Evolutionary conservation across 2,329 filamentous ascomycete genomes (phyloP), one percentile per base, ranked within the genome.

Genomic region (Fusarium nematophilum): DNA sequence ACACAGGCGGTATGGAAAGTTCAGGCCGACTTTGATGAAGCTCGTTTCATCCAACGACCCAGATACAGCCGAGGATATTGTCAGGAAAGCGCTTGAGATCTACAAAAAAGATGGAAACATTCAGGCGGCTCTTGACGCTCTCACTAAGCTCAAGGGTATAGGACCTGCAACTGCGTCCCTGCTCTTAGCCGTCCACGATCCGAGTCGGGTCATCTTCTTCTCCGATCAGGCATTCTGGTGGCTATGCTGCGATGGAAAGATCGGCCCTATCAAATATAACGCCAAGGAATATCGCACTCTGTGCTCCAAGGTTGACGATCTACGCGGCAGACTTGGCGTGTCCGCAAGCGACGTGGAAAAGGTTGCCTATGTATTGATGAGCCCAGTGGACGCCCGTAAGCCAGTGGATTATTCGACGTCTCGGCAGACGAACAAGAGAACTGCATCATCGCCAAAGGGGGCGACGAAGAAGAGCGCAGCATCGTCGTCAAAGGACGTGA

Each of bases 151-250:
- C n/a, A 88, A 81, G 60, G 91, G 91, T 27, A 86, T 96, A 58
- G 91, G 91, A 1, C 90, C 91, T 2, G 91, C 91, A 7, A 94
- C 91, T 1, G 91, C 90, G 1, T 91, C 90, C 2, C 82, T 95
- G 26, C 76, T 94, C 1, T 81, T 95, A 3, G 84, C 88, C 5
- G 84, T 90, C 5, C 83, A 87, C 61, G 82, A 87, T 56, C 82
- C 88, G 0, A 73, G 78, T 1, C 74, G 76, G 10, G 80, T 88
- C 42, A 83, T 90, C 2, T 94, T 94, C 79, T 94, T 94, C 75
- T 90, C 88, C 3, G 92, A 96, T 69, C 91, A 95, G 74, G 81
- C 88, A 4, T 94, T 88, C 70, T 83, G 87, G 62, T 94, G 90
- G 90, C 75, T 90, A 6, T 85, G 85, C 67, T 85, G 83, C 69